A percentile compares a stretch with the other conserved stretches of the same genome.
These are phyloP conservation scores for Santalum album DNA, from an alignment of 164 flowering plant species.

Conservation along the genomic window DNA sequence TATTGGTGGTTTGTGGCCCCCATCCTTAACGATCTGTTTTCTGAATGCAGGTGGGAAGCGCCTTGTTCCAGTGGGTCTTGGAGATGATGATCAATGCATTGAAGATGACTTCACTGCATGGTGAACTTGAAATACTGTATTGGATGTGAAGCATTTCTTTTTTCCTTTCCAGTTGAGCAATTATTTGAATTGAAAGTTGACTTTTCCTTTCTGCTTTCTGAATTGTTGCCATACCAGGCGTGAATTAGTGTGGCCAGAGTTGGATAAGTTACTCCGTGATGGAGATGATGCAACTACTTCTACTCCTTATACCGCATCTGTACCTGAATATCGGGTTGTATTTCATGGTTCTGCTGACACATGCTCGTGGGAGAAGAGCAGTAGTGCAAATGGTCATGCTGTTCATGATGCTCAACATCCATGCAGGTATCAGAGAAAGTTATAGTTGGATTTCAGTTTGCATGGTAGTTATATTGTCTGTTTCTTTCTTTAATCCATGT, in stretches of 20 bases:
- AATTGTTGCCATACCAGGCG: conserved; percentile 42
- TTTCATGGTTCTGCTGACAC: conserved; percentile 47
- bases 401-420: conserved; percentile 90
- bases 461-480: background rate
- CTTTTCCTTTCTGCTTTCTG: background rate
- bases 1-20: too few relatives aligned
- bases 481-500: background rate
- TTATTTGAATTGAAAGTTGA: background rate
- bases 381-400: conserved; percentile 65
- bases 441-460: background rate
- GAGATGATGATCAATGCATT: conserved; percentile 83
- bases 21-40: too few relatives aligned
- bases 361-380: conserved; percentile 27
- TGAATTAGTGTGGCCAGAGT: conserved; percentile 83
- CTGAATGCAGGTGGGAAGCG: conserved; percentile 66
- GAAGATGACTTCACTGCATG: conserved; percentile 92
- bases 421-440: conserved; percentile 68
- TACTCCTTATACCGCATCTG: conserved; percentile 90
- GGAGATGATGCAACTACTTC: conserved; percentile 60
- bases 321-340: conserved; percentile 75
- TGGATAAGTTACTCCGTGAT: conserved; percentile 77
- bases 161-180: background rate
- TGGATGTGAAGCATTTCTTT: background rate
- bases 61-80: conserved; percentile 52
- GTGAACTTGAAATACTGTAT: conserved; percentile 24